Base-by-base conservation (phyloP, 805 yeast species). In the Yarrowia sp. region DNA sequence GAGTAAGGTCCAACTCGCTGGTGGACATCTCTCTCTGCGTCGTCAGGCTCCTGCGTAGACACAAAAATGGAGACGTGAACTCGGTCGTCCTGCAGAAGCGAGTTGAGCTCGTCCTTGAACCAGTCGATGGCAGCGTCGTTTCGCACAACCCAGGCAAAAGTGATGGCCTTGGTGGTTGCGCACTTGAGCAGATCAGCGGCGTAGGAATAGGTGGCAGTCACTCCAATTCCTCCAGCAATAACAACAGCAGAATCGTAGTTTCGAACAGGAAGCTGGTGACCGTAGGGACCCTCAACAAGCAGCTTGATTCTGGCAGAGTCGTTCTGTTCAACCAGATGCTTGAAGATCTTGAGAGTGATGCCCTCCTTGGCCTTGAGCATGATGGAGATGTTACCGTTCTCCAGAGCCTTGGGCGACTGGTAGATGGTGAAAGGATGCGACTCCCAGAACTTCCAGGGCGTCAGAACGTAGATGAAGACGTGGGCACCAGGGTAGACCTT, bases 201-300 rank as follows among this genome's bases (percentile, higher is more conserved):
- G 46, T 81, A 77, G 4, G 82, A 72, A 62, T 80, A 79, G 18
- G 82, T 77, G 1, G 84, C 90, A 0, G 93, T 85, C 58, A 88
- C 77, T 56, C 94, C 96, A 62, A 84, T 83, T 21, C 94, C 94
- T 56, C 91, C 92, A 7, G 92, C 87, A 25, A 88, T 65, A 47
- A 86, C 78, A 2, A 86, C 78, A 4, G 84, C 80, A 59, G 81
- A 79, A 47, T 83, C 81, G 66, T 80, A 86, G 49, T 76, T 74
- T 27, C 76, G 73, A 12, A 83, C 74, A 1, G 85, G 81, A 3
- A 81, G 69, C 2, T 78, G 66, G 39, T 77, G 76, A 2, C 94
- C 90, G 68, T 88, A 88, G 0, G 94, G 92, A 1, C 94, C 93
- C 70, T 88, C 94, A 2, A 84, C 76, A 7, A 80, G 69, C 3